Conservation (phyloP, 1,139 yeast genomes). For the Yamadazyma dushanensis region DNA sequence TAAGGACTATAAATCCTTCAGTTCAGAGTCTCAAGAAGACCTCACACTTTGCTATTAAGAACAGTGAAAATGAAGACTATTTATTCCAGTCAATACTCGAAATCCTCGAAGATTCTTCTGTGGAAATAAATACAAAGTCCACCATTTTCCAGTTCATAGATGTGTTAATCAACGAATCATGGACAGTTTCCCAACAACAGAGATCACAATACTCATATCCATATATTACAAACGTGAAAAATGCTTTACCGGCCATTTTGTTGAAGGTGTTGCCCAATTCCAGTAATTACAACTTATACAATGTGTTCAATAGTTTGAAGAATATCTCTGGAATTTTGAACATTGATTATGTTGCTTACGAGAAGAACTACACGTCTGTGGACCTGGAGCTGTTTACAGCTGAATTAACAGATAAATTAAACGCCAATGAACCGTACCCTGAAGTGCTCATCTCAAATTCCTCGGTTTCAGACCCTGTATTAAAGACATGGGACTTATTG, state of each 20-base stretch:
- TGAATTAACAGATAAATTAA: conserved; percentile 36
- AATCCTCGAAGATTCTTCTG: conserved; percentile 48
- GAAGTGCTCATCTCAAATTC: conserved; percentile 25
- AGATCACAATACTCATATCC: conserved; percentile 34
- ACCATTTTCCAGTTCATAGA: conserved; percentile 72
- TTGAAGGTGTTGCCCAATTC: conserved; percentile 53
- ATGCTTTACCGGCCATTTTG: conserved; percentile 47
- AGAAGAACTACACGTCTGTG: conserved; percentile 26
- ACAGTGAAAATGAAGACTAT: conserved; percentile 67
- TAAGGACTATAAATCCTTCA: conserved; percentile 64
- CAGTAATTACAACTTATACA: conserved; percentile 49
- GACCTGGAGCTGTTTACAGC: conserved; percentile 27
- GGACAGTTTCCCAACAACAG: conserved; percentile 30
- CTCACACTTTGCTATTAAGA: conserved; percentile 58
- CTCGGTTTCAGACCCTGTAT: conserved; percentile 28
- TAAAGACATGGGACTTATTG: conserved; percentile 50
- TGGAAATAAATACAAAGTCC: conserved; percentile 60
- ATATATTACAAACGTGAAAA: conserved; percentile 47
- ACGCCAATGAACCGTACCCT: conserved; percentile 35
- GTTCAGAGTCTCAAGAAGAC: conserved; percentile 54
- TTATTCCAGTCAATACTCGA: conserved; percentile 70
- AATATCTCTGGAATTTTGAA: conserved; percentile 40
- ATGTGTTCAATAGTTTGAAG: conserved; percentile 39
- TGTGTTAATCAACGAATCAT: conserved; percentile 47
- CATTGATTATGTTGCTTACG: conserved; percentile 28